Evolutionary conservation across 2,329 filamentous ascomycete species (phyloP).

Genomic region (Fusarium brevicatenulatum): DNA sequence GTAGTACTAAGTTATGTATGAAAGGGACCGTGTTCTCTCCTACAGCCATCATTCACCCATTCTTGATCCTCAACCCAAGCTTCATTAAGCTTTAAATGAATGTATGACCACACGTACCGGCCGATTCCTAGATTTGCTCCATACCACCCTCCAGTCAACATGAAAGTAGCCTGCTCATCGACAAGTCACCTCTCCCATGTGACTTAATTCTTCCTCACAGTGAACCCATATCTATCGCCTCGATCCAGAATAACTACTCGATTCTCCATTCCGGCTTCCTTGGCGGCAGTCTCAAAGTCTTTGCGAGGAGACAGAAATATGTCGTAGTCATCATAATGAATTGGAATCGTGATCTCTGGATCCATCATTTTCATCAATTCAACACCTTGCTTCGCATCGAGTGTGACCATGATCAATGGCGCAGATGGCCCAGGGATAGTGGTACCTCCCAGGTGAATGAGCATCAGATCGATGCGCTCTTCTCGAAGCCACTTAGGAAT

Average conservation of each 20-base stretch:
- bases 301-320: slow-evolving; percentile 68
- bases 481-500: slow-evolving; percentile 66
- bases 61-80: background rate
- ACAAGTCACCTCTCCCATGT: background rate
- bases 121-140: background rate
- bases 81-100: background rate
- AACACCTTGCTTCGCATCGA: slow-evolving; percentile 72
- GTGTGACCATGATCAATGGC: slow-evolving; percentile 73
- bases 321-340: slow-evolving; percentile 73
- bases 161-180: background rate
- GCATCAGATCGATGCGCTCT: slow-evolving; percentile 71
- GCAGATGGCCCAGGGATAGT: slow-evolving; percentile 69
- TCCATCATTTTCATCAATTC: slow-evolving; percentile 68
- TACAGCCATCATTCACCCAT: background rate
- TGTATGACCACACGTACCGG: background rate
- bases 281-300: slow-evolving; percentile 68
- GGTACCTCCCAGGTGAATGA: slow-evolving; percentile 73
- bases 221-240: slow-evolving; percentile 28
- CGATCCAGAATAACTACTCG: slow-evolving; percentile 69
- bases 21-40: background rate
- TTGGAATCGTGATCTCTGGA: slow-evolving; percentile 70
- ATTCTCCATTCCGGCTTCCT: slow-evolving; percentile 59
- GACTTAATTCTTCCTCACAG: background rate
- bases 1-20: too few species aligned
- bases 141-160: background rate